Evolutionary conservation across 768 basidiomycete species (phyloP), one percentile per base, ranked within the genome.

Genomic region (Vararia minispora): DNA sequence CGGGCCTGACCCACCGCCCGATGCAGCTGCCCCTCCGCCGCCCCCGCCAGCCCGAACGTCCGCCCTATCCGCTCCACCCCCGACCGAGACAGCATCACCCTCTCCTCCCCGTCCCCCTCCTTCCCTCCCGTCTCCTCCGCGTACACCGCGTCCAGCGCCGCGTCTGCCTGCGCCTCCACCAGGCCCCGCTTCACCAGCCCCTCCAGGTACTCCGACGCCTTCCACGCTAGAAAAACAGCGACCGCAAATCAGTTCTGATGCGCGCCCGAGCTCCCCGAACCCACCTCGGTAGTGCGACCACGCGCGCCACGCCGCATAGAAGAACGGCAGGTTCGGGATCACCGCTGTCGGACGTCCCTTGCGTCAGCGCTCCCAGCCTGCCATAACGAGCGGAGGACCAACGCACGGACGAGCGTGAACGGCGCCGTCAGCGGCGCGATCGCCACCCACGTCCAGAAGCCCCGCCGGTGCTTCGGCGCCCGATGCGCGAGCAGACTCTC

Each of bases 271-370:
- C 1, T n/a, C n/a, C n/a, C n/a, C n/a, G 13, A 41, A 13, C 37
- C 27, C 41, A 83, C 84, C 83, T 69, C 66, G 72, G 54, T 79
- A 88, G 57, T 89, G 85, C 28, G 77, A 79, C 84, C 84, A 89
- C 29, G 82, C 76, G 30, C 85, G 68, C 85, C 85, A 89, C 8
- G 66, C 71, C 49, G 82, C 86, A 58, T 83, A 89, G 63, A 89
- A 85, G 55, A 89, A 79, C 0, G 85, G 85, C 16, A 89, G 57
- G 54, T 89, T 89, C 22, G 85, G 86, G 58, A 88, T 74, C 30
- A 88, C 53, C 18, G 85, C 85, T 88, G 41, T 13, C 21, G 9
- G 14, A 29, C 38, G 30, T 14, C 14, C 16, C 11, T 12, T 10
- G 13, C 20, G 42, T 37, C 23, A 35, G 33, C 28, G n/a, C 11